Evolutionary conservation across 257 asterid species (phyloP).

Genomic region (Nicotiana sylvestris): DNA sequence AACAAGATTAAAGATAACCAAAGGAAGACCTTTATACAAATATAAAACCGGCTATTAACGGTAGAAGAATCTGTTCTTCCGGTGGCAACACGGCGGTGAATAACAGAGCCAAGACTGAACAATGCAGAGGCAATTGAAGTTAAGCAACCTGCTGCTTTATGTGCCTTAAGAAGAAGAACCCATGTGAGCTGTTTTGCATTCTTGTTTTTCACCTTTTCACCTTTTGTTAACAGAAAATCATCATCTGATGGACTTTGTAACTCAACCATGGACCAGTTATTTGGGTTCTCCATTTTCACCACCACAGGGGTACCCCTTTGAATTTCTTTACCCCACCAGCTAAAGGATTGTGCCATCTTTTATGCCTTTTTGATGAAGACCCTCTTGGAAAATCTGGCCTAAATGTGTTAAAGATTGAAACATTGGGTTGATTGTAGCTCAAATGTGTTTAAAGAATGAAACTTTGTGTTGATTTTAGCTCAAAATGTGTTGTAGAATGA

Average conservation of each 20-base stretch:
- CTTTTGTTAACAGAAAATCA: slow-evolving; percentile 45
- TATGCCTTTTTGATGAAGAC: neutral
- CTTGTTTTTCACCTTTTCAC: slow-evolving; percentile 67
- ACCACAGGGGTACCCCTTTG: slow-evolving; percentile 85
- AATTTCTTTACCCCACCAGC: slow-evolving; percentile 77
- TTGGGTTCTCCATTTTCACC: slow-evolving; percentile 91
- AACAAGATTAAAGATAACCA: slow-evolving; percentile 55
- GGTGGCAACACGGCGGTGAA: slow-evolving; percentile 75
- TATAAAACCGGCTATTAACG: slow-evolving; percentile 43
- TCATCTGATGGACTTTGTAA: slow-evolving; percentile 67
- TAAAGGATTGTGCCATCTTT: slow-evolving; percentile 68
- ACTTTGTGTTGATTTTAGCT: neutral
- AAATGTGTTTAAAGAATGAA: neutral
- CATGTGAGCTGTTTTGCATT: slow-evolving; percentile 94
- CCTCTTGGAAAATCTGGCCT: neutral
- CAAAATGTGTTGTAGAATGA: neutral
- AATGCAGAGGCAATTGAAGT: slow-evolving; percentile 78
- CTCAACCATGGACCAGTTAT: slow-evolving; percentile 97
- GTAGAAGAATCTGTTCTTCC: slow-evolving; percentile 77
- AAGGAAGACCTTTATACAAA: slow-evolving; percentile 55
- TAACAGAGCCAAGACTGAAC: slow-evolving; percentile 52
- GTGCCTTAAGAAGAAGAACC: slow-evolving; percentile 89
- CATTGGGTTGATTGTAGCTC: neutral
- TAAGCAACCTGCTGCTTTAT: slow-evolving; percentile 84
- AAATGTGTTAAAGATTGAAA: neutral